These are phyloP conservation scores for Plasmodium vivax DNA, from an alignment of 169 alveolate genomes.

Conservation along the genomic window DNA sequence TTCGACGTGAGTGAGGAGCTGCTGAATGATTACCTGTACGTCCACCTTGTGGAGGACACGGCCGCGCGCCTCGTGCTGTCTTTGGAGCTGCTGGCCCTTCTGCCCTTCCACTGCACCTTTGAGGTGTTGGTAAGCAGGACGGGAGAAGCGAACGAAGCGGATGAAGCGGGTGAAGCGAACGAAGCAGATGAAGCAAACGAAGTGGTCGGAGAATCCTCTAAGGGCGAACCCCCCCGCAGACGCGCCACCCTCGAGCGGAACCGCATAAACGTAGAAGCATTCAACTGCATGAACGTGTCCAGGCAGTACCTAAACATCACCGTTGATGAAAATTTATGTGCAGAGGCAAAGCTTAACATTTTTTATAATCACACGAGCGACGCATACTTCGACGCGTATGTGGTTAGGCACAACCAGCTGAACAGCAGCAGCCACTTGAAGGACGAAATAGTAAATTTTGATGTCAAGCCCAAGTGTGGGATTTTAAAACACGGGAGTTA, in stretches of 20 bases:
- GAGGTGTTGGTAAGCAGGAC: slow-evolving; percentile 8
- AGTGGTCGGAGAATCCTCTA: background rate
- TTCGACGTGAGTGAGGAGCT: slow-evolving; percentile 34
- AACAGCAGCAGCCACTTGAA: background rate
- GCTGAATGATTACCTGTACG: slow-evolving; percentile 35
- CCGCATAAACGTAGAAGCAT: slow-evolving; percentile 25
- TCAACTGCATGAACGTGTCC: slow-evolving; percentile 34
- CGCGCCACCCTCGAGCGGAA: background rate
- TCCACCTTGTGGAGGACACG: slow-evolving; percentile 36
- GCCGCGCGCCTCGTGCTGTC: background rate
- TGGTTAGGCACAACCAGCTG: slow-evolving; percentile 20
- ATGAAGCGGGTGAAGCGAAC: background rate
- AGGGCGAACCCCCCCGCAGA: background rate
- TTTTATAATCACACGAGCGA: slow-evolving; percentile 44
- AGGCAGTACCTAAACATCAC: slow-evolving; percentile 14
- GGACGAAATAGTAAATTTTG: slow-evolving; percentile 24
- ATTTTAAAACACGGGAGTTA: slow-evolving; percentile 12
- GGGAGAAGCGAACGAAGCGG: background rate
- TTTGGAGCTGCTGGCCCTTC: slow-evolving; percentile 38
- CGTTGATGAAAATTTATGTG: slow-evolving; percentile 24
- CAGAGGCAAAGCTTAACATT: slow-evolving; percentile 36
- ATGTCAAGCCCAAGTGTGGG: slow-evolving; percentile 22
- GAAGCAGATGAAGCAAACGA: background rate
- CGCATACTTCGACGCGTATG: slow-evolving; percentile 42
- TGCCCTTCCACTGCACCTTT: slow-evolving; percentile 69